phyloP scores from a whole-genome alignment of 208 protist species.

The Naegleria lovaniensis region DNA sequence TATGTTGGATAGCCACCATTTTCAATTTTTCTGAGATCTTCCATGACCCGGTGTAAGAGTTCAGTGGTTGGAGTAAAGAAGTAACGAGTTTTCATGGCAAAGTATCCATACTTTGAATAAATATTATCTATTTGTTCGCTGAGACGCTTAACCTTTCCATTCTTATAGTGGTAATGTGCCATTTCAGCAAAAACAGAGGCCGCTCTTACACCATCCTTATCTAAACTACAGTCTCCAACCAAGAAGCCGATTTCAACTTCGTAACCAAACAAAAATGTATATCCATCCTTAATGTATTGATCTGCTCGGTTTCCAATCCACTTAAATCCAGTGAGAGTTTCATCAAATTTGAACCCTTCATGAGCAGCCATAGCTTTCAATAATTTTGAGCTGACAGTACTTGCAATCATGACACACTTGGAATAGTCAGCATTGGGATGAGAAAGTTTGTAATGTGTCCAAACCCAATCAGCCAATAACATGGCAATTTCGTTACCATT shows the following conservation, averaged over 20 bases:
- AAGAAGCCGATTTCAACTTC: constrained; percentile 96
- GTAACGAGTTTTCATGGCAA: constrained; percentile 82
- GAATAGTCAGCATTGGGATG: not conserved
- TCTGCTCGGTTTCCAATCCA: constrained; percentile 86
- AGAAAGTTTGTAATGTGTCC: constrained; percentile 54
- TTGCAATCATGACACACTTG: constrained; percentile 54
- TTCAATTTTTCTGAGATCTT: constrained; percentile 30
- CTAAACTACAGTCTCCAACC: constrained; percentile 67
- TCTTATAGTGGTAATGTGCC: constrained; percentile 54
- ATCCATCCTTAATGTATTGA: constrained; percentile 45
- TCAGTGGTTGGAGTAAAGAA: constrained; percentile 80
- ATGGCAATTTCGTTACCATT: constrained; percentile 95
- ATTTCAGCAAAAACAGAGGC: constrained; percentile 80
- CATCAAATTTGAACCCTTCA: constrained; percentile 78
- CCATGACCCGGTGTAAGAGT: constrained; percentile 53
- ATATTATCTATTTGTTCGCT: constrained; percentile 58
- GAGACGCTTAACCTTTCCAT: constrained; percentile 50
- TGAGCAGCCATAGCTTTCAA: constrained; percentile 76
- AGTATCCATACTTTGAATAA: constrained; percentile 75
- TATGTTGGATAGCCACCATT: constrained; percentile 41
- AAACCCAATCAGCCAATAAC: constrained; percentile 87
- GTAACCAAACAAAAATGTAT: constrained; percentile 77
- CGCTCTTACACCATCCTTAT: constrained; percentile 95
- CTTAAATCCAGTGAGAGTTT: constrained; percentile 98
- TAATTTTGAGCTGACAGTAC: constrained; percentile 74